phyloP scores from a whole-genome alignment of 2,329 filamentous ascomycete genomes.

The Lomentospora prolificans region DNA sequence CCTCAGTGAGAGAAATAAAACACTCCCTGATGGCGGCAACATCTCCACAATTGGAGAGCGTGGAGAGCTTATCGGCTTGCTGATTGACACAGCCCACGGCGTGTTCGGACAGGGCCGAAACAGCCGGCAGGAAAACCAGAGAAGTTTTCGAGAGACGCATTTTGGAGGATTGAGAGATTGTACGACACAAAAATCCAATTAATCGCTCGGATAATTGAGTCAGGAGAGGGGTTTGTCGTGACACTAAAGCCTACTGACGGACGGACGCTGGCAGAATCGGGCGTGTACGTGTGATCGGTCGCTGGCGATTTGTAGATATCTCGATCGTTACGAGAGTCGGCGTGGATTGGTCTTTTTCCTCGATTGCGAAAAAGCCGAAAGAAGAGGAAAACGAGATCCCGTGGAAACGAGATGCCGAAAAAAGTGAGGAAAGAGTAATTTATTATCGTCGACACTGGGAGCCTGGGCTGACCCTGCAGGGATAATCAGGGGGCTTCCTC shows the following conservation, averaged over 20 bases:
- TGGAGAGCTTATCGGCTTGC: conserved; percentile 27
- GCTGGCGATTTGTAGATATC: too few species aligned
- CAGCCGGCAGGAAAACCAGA: conserved; percentile 21
- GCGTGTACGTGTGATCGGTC: too few species aligned
- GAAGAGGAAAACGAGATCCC: not conserved
- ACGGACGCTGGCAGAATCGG: too few species aligned
- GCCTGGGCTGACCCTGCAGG: not conserved
- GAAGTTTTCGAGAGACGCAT: conserved; percentile 11
- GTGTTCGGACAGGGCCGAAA: conserved; percentile 22
- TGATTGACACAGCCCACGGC: conserved; percentile 15
- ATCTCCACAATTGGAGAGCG: conserved; percentile 28
- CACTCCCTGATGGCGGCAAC: conserved; percentile 26
- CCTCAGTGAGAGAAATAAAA: conserved; percentile 23
- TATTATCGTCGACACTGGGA: not conserved
- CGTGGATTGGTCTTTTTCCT: not conserved
- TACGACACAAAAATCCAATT: too few species aligned
- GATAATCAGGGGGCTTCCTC: not conserved
- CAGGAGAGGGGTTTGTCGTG: too few species aligned
- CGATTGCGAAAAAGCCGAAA: not conserved
- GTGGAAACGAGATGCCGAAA: not conserved
- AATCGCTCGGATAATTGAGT: too few species aligned
- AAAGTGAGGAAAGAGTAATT: not conserved
- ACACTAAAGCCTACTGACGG: too few species aligned
- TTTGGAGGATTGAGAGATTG: too few species aligned
- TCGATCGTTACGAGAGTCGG: too few species aligned